Percentiles rank a stretch among this genome's conserved stretches.
phyloP scores from a whole-genome alignment of 2,329 filamentous ascomycete genomes.

The Pestalotiopsis sp. region DNA sequence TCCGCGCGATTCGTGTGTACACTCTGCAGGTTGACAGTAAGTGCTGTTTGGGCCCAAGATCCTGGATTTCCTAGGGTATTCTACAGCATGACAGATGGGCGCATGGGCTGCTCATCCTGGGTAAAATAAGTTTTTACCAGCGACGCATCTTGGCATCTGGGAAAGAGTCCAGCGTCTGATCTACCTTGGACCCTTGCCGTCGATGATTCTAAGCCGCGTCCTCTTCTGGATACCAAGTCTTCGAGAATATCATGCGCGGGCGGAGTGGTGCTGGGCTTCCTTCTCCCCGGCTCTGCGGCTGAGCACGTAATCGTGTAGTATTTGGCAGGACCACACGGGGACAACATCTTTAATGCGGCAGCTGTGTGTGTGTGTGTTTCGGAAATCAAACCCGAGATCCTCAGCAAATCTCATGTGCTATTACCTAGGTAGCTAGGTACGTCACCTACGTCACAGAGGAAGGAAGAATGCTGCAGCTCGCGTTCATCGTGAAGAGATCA shows the following conservation, averaged over 20 bases:
- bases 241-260: slow-evolving; percentile 5
- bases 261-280: background rate
- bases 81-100: background rate
- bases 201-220: slow-evolving; percentile 6
- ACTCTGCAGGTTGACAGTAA: no score
- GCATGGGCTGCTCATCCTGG: background rate
- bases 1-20: no score
- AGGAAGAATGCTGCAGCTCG: background rate
- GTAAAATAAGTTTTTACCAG: background rate
- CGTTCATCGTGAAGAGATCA: background rate
- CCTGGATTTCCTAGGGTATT: background rate
- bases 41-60: background rate
- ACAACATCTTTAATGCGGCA: background rate
- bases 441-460: background rate
- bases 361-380: slow-evolving; percentile 16
- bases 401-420: slow-evolving; percentile 16
- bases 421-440: background rate
- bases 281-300: background rate
- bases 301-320: background rate
- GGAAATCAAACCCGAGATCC: slow-evolving; percentile 22
- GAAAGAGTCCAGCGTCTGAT: slow-evolving; percentile 9
- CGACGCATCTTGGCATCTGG: background rate
- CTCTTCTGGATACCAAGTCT: background rate
- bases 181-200: background rate
- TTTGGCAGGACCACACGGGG: background rate